Evolutionary conservation across 1,284 basidiomycete species (phyloP), one percentile per base, ranked within the genome.

Genomic region (Dichomitus squalens): DNA sequence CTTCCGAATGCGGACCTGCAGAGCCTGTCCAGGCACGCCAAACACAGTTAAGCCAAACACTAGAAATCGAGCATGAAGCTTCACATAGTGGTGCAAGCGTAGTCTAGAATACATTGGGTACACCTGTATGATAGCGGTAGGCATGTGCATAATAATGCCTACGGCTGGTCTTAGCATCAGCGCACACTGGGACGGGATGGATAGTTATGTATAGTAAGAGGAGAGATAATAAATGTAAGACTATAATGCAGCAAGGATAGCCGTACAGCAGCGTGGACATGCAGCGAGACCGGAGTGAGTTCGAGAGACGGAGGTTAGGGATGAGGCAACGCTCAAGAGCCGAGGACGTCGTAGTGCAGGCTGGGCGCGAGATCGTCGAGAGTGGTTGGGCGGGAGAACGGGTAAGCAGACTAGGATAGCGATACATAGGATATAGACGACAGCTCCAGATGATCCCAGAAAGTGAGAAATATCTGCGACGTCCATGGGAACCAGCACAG

Each of bases 361-460:
- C 41, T 18, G 31, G 31, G 31, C 44, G 44, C 18, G 20, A 14
- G 20, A 18, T 33, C 18, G 31, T n/a, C 44, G 29, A 18, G 44
- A 18, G 44, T 31, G 44, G 44, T 39, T 49, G 44, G 23, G 12
- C 33, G 34, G 55, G 50, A 29, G 36, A 34, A 44, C 29, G 43
- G 51, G 56, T n/a, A n/a, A 47, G 31, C 35, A 39, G 41, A 51
- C 56, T 49, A 49, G 58, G 55, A 55, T 63, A 60, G 55, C 55
- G 56, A 63, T 63, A 63, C 61, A 63, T 61, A 63, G 48, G 61
- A 58, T 58, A 59, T 48, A 61, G 53, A 49, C 21, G 38, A 49
- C 49, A 49, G 41, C 58, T 58, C 58, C 61, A 55, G 47, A 43
- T 48, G 55, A 59, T 58, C 61, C 61, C 58, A 31, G 11, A 54